Conservation (phyloP, 352 stramenopile species). For the Globisporangium cederbergense region DNA sequence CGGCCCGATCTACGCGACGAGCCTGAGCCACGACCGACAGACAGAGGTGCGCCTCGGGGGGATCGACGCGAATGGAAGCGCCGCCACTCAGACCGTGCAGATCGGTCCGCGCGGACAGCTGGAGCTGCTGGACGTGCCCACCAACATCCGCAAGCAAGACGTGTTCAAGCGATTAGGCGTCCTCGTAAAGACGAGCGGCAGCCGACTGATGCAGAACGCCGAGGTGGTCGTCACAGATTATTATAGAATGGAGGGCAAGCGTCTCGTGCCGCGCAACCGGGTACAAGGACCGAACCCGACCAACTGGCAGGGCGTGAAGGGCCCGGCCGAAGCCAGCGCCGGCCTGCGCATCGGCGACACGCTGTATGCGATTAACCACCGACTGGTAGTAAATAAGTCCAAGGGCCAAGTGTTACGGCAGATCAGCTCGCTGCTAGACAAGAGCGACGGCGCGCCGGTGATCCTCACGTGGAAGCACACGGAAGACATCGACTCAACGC, state of each 20-base stretch:
- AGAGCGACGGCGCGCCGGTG: conserved; percentile 60
- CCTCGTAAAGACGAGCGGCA: conserved; percentile 80
- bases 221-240: conserved; percentile 79
- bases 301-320: conserved; percentile 71
- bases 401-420: conserved; percentile 80
- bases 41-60: conserved; percentile 75
- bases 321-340: conserved; percentile 66
- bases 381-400: conserved; percentile 86
- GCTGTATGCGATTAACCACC: conserved; percentile 84
- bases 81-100: conserved; percentile 49
- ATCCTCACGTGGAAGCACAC: conserved; percentile 84
- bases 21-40: conserved; percentile 81
- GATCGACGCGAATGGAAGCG: conserved; percentile 25
- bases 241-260: conserved; percentile 75
- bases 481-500: conserved; percentile 68
- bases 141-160: conserved; percentile 57
- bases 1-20: conserved; percentile 79
- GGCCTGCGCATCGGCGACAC: conserved; percentile 75
- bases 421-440: conserved; percentile 73
- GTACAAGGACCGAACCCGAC: conserved; percentile 54
- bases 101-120: conserved; percentile 65
- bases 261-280: conserved; percentile 69
- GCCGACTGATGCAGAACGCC: conserved; percentile 82
- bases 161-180: conserved; percentile 78
- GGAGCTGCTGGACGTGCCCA: conserved; percentile 54